These are phyloP conservation scores for Mycena galericulata DNA, from an alignment of 768 basidiomycete species.

Conservation along the genomic window DNA sequence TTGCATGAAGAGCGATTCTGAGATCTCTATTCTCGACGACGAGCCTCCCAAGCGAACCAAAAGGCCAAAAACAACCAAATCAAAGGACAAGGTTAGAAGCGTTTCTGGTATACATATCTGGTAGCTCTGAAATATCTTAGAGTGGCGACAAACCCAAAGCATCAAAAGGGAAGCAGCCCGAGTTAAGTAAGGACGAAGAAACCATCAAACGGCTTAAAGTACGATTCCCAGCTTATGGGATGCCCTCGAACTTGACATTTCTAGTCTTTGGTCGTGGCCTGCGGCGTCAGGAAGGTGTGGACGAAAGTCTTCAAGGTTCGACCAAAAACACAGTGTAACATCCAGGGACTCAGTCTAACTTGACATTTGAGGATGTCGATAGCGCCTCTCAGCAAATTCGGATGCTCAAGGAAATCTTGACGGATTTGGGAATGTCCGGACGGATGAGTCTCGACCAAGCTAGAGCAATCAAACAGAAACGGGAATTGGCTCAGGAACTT, in stretches of 20 bases:
- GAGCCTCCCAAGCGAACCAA: conserved; percentile 63
- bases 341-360: too few species aligned
- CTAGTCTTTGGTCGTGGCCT: conserved; percentile 77
- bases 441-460: conserved; percentile 86
- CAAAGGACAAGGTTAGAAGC: conserved; percentile 49
- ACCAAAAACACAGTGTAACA: too few species aligned
- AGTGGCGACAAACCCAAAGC: conserved; percentile 44
- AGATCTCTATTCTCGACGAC: conserved; percentile 70
- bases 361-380: too few species aligned
- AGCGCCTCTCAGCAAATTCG: conserved; percentile 71
- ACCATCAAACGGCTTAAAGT: conserved; percentile 83
- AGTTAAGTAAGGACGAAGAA: conserved; percentile 72
- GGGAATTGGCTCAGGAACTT: conserved; percentile 84
- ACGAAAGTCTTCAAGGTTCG: conserved; percentile 77
- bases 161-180: conserved; percentile 48
- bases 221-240: conserved; percentile 9
- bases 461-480: conserved; percentile 73
- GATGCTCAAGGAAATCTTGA: conserved; percentile 72
- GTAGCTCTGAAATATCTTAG: conserved; percentile 37
- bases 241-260: neutral
- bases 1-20: conserved; percentile 61
- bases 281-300: conserved; percentile 85
- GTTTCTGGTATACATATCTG: neutral
- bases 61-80: conserved; percentile 46
- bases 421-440: conserved; percentile 84